phyloP scores from a whole-genome alignment of 1,139 yeast species.

The Yamadazyma membranifaciens region DNA sequence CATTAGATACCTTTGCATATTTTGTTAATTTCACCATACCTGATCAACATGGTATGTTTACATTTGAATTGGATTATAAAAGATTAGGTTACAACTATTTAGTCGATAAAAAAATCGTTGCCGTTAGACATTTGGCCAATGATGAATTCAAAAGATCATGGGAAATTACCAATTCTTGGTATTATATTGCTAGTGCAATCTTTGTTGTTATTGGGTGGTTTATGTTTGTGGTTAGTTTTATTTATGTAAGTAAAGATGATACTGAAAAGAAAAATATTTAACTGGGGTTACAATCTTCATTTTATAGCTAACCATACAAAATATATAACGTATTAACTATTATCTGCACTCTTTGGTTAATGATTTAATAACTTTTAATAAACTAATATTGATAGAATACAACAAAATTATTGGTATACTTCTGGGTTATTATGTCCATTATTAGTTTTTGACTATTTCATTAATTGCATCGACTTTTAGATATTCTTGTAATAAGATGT shows the following conservation, averaged over 20 bases:
- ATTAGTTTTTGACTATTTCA: no score
- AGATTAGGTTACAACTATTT: conserved; percentile 77
- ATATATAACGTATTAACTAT: neutral
- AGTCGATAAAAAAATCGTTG: conserved; percentile 64
- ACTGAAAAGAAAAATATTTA: conserved; percentile 31
- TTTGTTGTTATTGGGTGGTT: conserved; percentile 77
- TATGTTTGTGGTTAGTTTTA: conserved; percentile 65
- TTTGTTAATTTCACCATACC: conserved; percentile 65
- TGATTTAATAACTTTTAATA: no score
- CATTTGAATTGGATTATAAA: conserved; percentile 76
- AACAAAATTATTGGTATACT: no score
- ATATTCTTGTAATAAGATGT: no score
- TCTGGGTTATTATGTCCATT: no score
- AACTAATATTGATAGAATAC: no score
- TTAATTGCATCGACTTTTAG: no score
- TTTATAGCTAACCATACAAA: neutral
- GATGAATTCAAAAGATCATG: conserved; percentile 94
- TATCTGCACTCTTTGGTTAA: no score
- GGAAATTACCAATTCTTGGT: conserved; percentile 93
- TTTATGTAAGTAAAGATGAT: conserved; percentile 43
- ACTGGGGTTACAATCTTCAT: conserved; percentile 1
- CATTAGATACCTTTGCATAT: conserved; percentile 39
- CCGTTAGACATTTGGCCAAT: conserved; percentile 92
- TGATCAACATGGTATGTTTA: conserved; percentile 96
- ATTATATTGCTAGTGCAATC: conserved; percentile 70